These are phyloP conservation scores for Cryptococcus sp. DNA, from an alignment of 1,284 basidiomycete species.

Conservation along the genomic window DNA sequence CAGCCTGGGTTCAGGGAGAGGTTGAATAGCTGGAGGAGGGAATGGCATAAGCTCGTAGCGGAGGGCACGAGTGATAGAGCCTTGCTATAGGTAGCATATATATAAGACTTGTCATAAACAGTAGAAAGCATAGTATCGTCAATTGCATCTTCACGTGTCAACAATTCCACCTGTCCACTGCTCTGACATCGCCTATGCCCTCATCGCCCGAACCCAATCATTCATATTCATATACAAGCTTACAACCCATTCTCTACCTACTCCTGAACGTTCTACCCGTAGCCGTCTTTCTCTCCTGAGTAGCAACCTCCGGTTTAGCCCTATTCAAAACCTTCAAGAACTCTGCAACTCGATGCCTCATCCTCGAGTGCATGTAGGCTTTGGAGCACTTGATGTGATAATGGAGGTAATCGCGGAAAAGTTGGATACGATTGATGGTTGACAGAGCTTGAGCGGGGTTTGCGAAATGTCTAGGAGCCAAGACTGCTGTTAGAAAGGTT, in stretches of 20 bases:
- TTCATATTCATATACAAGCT: too few species aligned
- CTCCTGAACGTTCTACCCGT: conserved; percentile 50
- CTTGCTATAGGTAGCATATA: too few species aligned
- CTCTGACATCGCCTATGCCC: too few species aligned
- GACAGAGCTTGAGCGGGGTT: conserved; percentile 67
- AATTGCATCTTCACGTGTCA: too few species aligned
- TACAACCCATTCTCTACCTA: conserved; percentile 25
- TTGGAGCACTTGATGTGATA: conserved; percentile 99
- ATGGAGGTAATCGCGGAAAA: conserved; percentile 97
- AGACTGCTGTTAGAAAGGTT: conserved; percentile 57
- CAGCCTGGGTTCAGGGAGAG: conserved; percentile 65
- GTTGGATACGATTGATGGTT: conserved; percentile 92
- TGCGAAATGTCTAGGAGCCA: conserved; percentile 93
- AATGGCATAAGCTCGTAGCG: conserved; percentile 33
- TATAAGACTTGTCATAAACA: too few species aligned
- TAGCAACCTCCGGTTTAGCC: conserved; percentile 85
- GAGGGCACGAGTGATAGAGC: conserved; percentile 28
- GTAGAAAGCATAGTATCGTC: too few species aligned
- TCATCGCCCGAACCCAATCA: too few species aligned
- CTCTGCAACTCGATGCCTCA: conserved; percentile 90
- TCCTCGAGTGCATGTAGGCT: conserved; percentile 98
- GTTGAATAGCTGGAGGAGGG: conserved; percentile 53
- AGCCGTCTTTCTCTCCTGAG: conserved; percentile 80
- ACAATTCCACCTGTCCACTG: too few species aligned
- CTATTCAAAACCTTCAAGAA: conserved; percentile 97